Percentiles rank a stretch among this genome's conserved stretches.
phyloP scores from a whole-genome alignment of 176 grass and related monocot species.

The Canna indica region DNA sequence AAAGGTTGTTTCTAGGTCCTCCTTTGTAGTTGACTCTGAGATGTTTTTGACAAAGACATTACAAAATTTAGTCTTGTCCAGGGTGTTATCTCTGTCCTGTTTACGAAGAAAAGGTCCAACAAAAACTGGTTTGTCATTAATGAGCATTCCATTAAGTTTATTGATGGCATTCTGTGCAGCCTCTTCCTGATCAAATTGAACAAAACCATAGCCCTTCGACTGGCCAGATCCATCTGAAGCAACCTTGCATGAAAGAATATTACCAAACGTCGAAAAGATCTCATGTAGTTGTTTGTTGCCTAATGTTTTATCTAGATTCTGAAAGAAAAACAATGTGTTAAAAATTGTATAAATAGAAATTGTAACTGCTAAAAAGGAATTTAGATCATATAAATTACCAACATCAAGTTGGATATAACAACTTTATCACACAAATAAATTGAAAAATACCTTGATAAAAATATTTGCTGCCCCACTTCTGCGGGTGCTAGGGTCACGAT shows the following conservation, averaged over 20 bases:
- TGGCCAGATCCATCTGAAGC: conserved; percentile 45
- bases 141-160: conserved; percentile 66
- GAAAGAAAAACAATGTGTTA: background rate
- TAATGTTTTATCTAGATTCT: conserved; percentile 70
- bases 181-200: conserved; percentile 51
- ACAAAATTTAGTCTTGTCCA: conserved; percentile 39
- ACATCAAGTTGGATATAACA: background rate
- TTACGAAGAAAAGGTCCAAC: conserved; percentile 68
- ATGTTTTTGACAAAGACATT: conserved; percentile 68
- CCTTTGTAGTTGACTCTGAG: conserved; percentile 40
- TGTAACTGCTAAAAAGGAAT: background rate
- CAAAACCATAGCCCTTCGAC: conserved; percentile 65
- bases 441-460: conserved; percentile 52
- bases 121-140: conserved; percentile 64
- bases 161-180: conserved; percentile 48
- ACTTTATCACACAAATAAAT: background rate
- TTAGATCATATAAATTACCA: background rate
- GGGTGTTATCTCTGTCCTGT: conserved; percentile 51
- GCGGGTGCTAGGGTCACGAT: conserved; percentile 61
- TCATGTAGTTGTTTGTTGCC: conserved; percentile 60
- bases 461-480: conserved; percentile 63
- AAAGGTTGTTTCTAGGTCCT: conserved; percentile 36
- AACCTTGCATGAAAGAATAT: conserved; percentile 64
- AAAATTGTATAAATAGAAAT: too few relatives aligned
- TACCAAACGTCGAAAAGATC: conserved; percentile 51